Base-by-base conservation (phyloP, 345 rosid species). In the Citrus cavaleriei region DNA sequence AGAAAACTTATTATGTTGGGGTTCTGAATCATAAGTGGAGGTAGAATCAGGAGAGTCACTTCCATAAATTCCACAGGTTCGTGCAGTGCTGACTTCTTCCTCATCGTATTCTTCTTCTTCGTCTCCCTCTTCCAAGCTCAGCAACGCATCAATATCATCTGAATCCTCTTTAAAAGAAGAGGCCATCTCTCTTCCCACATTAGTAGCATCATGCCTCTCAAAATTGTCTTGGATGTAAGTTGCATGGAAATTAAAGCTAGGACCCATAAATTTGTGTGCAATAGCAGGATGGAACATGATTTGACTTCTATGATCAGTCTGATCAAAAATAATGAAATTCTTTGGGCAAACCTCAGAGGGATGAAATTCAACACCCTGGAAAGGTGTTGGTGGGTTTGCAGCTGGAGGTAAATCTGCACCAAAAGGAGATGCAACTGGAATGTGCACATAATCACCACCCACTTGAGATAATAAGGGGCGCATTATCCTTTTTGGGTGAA, bases 111-210 rank as follows among this genome's bases (percentile, higher is more conserved):
- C 92, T 0, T 84, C 86, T 66, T 84, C 86, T 66, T 80, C 80
- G 9, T 88, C 89, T 13, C 88, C 95, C 40, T 87, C 91, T 80
- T 90, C 96, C 68, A 81, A 74, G 88, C 94, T 90, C 86, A 94
- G 77, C 76, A 94, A 86, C 0, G 91, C 95, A 87, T 94, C 93
- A 57, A 94, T 92, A 82, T 94, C 98, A 81, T 88, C 93, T 3
- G 96, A 90, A 88, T 94, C 94, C 81, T 92, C 97, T 78, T 89
- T 86, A 69, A 81, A 73, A 76, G 90, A 87, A 74, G 84, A 80
- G 28, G 92, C 85, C 10, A 74, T 75, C 81, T 84, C 94, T 83
- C 84, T 87, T 30, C 77, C 88, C 76, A 60, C 80, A 78, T 77
- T 74, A 55, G 83, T 79, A 37, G 32, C 82, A 77, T 83, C 79